Percentiles rank a stretch among this genome's conserved stretches.
phyloP scores from a whole-genome alignment of 2,329 filamentous ascomycete species.

The Xylariomycetidae sp. region DNA sequence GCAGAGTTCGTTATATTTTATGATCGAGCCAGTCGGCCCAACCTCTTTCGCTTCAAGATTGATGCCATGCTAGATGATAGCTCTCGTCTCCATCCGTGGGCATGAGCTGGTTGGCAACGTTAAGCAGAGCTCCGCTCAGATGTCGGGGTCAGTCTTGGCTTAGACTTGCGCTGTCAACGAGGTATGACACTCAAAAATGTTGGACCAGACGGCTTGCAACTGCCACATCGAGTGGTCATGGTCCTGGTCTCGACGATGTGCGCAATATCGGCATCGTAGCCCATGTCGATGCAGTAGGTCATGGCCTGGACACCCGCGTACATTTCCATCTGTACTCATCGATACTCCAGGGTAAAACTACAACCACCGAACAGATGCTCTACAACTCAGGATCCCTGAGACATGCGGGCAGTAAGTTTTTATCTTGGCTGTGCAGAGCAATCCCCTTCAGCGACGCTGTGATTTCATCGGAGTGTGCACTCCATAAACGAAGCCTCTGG shows the following conservation, averaged over 20 bases:
- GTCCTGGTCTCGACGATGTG: constrained; percentile 52
- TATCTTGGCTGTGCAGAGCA: too few species aligned
- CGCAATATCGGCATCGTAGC: constrained; percentile 98
- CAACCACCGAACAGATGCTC: constrained; percentile 97
- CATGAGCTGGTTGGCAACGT: constrained; percentile 22
- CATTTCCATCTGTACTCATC: neutral
- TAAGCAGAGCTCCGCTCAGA: constrained; percentile 20
- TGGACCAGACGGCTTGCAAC: constrained; percentile 13
- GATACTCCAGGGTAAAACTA: constrained; percentile 71
- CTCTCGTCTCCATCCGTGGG: too few species aligned
- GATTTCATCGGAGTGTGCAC: too few species aligned
- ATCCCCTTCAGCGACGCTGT: too few species aligned
- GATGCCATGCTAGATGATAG: too few species aligned
- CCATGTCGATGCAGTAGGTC: constrained; percentile 80
- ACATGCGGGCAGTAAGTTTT: constrained; percentile 62
- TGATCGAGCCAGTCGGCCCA: too few species aligned
- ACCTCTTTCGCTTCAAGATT: too few species aligned
- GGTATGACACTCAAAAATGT: constrained; percentile 4
- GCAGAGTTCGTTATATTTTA: too few species aligned
- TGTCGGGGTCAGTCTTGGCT: constrained; percentile 14
- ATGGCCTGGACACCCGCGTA: neutral
- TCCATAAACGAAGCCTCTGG: too few species aligned
- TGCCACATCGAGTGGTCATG: constrained; percentile 20
- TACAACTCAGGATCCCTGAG: constrained; percentile 90
- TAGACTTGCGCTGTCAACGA: constrained; percentile 10